Base-by-base conservation (phyloP, 2,329 filamentous ascomycete species). In the Talaromyces sp. region DNA sequence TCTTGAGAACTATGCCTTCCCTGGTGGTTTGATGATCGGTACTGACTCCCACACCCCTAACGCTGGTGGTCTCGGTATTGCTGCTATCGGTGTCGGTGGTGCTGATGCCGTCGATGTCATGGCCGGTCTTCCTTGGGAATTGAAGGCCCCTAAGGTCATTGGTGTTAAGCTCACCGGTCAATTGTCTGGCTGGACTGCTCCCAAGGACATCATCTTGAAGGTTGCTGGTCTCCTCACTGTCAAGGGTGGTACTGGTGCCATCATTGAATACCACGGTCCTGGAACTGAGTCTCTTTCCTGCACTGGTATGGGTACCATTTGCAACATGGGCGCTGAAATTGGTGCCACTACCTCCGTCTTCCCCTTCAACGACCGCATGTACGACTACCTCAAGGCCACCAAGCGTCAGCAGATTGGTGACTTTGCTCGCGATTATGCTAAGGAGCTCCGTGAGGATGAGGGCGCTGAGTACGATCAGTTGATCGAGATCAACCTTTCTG, bases 1-100 rank as follows among this genome's bases (percentile, higher is more conserved):
- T 63, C 85, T 97, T 60, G 94, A 99, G 82, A 97, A 97, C 84
- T 97, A 97, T 77, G 92, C 92, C 75, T 97, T 97, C 88, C 94
- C 94, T 65, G 94, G 94, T 84, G 93, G 88, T 84, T 85, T 99
- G 60, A 86, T 99, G 73, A 97, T 97, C 73, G 94, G 94, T 76
- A 97, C 93, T 67, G 93, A 97, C 77, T 96, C 91, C 59, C 94
- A 99, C 82, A 97, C 94, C 60, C 93, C 93, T 70, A 99, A 99
- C 75, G 93, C 85, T 71, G 93, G 93, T 82, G 93, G 93, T 84
- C 87, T 97, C 60, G 92, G 91, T 75, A 96, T 95, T 88, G 86
- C 84, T 70, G 89, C 91, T 61, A 96, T 97, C 72, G 93, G 92
- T 86, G 93, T 97, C 63, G 93, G 94, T 80, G 93, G 94, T 84